These are phyloP conservation scores for Leishmania amazonensis DNA, from an alignment of 208 protist species.

Conservation along the genomic window DNA sequence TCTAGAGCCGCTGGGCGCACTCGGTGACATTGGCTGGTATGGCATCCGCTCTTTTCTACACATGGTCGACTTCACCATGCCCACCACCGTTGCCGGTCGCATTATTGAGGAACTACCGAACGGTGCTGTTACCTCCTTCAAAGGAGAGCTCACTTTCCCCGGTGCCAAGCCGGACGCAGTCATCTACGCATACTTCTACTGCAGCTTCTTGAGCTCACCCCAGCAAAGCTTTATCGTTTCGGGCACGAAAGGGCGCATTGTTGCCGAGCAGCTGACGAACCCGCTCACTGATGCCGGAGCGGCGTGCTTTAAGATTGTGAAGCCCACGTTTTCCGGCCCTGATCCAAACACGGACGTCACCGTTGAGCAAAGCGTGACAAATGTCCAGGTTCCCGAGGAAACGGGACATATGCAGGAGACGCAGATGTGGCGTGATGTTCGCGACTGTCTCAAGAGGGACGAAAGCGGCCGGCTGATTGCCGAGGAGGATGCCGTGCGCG, in stretches of 20 bases:
- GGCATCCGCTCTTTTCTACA: constrained; percentile 55
- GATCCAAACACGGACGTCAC: constrained; percentile 22
- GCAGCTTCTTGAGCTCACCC: constrained; percentile 42
- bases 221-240: constrained; percentile 44
- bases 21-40: constrained; percentile 76
- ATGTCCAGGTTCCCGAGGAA: constrained; percentile 44
- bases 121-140: constrained; percentile 57
- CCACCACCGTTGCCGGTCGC: constrained; percentile 43
- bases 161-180: constrained; percentile 16
- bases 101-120: constrained; percentile 42
- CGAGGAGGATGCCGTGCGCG: constrained; percentile 30
- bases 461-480: constrained; percentile 29
- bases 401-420: constrained; percentile 46
- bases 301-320: constrained; percentile 35
- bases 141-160: constrained; percentile 50
- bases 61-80: constrained; percentile 48
- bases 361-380: constrained; percentile 23
- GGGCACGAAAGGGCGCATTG: constrained; percentile 42
- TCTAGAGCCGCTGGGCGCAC: constrained; percentile 52
- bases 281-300: constrained; percentile 31
- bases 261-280: constrained; percentile 38
- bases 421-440: constrained; percentile 64
- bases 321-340: constrained; percentile 11
- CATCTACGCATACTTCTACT: constrained; percentile 56
- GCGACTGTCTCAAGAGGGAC: constrained; percentile 21